phyloP scores from a whole-genome alignment of 495 filamentous ascomycete genomes.

The Polyplosphaeria fusca region DNA sequence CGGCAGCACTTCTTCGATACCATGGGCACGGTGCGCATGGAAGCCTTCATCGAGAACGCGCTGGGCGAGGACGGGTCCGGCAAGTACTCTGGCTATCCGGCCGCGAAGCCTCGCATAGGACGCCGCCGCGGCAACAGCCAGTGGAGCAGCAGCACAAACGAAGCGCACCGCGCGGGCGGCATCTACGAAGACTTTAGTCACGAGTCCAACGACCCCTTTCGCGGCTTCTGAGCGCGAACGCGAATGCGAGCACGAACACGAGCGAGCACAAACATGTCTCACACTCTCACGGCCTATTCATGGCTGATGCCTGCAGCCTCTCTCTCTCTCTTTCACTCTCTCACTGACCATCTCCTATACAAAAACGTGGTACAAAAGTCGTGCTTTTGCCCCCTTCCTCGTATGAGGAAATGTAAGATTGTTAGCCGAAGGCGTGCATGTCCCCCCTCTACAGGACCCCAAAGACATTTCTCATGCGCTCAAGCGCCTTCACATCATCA shows the following conservation, averaged over 20 bases:
- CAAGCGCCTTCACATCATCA: no score
- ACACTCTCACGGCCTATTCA: no score
- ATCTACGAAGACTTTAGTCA: conserved; percentile 31
- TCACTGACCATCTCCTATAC: no score
- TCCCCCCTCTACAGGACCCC: no score
- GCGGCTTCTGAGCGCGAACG: conserved; percentile 25
- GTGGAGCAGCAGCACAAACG: conserved; percentile 35
- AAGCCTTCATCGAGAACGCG: conserved; percentile 77
- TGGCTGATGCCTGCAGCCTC: no score
- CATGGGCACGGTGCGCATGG: conserved; percentile 92
- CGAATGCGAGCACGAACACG: neutral
- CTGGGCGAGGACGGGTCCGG: conserved; percentile 24
- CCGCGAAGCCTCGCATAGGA: conserved; percentile 21
- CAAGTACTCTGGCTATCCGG: neutral
- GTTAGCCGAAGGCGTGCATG: no score
- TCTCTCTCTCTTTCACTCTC: no score
- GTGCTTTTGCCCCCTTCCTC: no score
- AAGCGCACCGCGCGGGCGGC: conserved; percentile 24
- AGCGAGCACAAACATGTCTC: neutral
- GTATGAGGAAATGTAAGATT: no score
- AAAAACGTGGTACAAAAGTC: no score
- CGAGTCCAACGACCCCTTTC: conserved; percentile 30
- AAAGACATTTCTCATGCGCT: no score
- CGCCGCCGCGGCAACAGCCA: conserved; percentile 33
- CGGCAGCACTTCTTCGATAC: conserved; percentile 65